Conservation (phyloP, 176 grass and related monocot species). For the Microstegium vimineum region DNA sequence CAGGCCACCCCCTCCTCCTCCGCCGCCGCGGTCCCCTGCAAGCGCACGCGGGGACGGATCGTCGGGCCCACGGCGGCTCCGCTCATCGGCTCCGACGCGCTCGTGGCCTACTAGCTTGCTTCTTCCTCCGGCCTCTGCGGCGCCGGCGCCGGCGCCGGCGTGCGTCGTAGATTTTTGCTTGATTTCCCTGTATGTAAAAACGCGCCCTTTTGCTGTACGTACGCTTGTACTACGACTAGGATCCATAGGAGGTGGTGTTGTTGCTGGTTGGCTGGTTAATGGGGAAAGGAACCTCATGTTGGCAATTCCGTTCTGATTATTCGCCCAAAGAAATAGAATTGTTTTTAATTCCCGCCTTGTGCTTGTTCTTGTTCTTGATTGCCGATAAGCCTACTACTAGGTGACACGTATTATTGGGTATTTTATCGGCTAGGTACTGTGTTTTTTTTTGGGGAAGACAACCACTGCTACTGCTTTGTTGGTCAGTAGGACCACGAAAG, state of each 20-base stretch:
- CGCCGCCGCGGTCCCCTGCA: background rate
- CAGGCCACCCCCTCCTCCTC: constrained; percentile 24
- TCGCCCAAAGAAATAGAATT: too few species aligned
- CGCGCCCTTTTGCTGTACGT: background rate
- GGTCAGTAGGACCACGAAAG: background rate
- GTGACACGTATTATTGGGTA: background rate
- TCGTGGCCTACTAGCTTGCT: background rate
- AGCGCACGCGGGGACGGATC: background rate
- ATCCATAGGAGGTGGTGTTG: background rate
- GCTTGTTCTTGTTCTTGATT: background rate
- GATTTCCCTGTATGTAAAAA: background rate
- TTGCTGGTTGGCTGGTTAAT: background rate
- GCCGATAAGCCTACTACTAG: background rate
- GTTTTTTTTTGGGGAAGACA: background rate
- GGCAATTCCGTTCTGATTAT: background rate
- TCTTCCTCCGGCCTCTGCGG: too few species aligned
- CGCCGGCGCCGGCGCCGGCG: background rate
- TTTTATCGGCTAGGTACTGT: too few species aligned
- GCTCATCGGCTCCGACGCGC: background rate
- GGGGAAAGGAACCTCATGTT: background rate
- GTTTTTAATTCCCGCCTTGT: background rate
- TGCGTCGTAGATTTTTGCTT: background rate
- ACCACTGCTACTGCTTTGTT: background rate
- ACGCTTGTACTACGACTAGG: background rate
- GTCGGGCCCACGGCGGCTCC: background rate